These are phyloP conservation scores for Tilletia walkeri DNA, from an alignment of 1,284 basidiomycete genomes.

Conservation along the genomic window DNA sequence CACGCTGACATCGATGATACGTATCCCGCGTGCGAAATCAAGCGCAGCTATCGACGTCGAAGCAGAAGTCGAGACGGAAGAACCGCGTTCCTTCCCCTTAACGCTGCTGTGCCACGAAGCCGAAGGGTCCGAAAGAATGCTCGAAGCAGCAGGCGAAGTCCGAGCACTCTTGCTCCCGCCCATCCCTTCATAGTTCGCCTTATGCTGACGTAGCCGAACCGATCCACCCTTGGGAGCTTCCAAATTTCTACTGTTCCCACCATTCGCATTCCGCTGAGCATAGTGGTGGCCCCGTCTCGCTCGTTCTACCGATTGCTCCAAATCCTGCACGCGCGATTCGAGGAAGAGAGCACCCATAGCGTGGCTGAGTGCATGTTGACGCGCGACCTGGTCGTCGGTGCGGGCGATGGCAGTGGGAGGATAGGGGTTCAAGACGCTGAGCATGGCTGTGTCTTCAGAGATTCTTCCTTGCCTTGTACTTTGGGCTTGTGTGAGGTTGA, in stretches of 20 bases:
- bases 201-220: too few relatives aligned
- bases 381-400: conserved; percentile 15
- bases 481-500: background rate
- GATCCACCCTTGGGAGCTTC: too few relatives aligned
- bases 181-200: too few relatives aligned
- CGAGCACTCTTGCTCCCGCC: too few relatives aligned
- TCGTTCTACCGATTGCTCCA: conserved; percentile 36
- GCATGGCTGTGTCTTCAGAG: background rate
- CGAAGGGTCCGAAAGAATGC: background rate
- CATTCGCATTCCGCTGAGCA: background rate
- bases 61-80: too few relatives aligned
- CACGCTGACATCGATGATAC: conserved; percentile 81
- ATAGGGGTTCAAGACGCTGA: background rate
- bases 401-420: background rate
- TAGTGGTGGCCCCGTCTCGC: conserved; percentile 17
- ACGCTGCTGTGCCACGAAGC: background rate
- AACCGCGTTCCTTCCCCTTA: background rate
- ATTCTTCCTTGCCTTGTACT: background rate
- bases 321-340: conserved; percentile 41
- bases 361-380: conserved; percentile 27
- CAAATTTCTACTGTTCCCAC: background rate
- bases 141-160: too few relatives aligned
- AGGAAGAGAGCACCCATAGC: conserved; percentile 50
- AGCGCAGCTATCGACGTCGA: too few relatives aligned
- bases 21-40: conserved; percentile 25